Evolutionary conservation across 176 grass and related monocot genomes (phyloP).

Genomic region (Luzula sylvatica): DNA sequence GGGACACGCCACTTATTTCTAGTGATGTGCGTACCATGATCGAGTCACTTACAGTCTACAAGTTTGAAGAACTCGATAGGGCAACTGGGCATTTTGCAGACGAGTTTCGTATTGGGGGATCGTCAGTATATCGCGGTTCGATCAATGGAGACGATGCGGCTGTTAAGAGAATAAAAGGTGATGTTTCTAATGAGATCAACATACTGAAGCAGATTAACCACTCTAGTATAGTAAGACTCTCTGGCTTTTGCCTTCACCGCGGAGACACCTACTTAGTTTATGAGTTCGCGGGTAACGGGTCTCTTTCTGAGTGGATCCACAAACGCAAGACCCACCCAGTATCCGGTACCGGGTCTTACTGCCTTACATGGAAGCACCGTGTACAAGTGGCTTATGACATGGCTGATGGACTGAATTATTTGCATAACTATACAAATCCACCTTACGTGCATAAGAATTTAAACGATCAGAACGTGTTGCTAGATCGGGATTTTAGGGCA

Average conservation of each 20-base stretch:
- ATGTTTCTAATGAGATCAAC: slow-evolving; percentile 57
- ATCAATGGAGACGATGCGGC: slow-evolving; percentile 72
- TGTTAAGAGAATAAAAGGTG: slow-evolving; percentile 54
- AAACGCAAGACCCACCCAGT: not conserved
- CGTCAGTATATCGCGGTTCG: slow-evolving; percentile 48
- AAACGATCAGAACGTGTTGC: slow-evolving; percentile 58
- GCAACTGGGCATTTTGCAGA: slow-evolving; percentile 50
- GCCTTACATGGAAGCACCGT: slow-evolving; percentile 43
- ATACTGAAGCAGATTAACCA: slow-evolving; percentile 72
- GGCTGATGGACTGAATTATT: slow-evolving; percentile 62
- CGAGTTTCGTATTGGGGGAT: slow-evolving; percentile 28
- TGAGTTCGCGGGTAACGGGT: slow-evolving; percentile 57
- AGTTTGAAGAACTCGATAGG: slow-evolving; percentile 45
- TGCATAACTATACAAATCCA: slow-evolving; percentile 63
- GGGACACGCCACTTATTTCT: slow-evolving; percentile 9
- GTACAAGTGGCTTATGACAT: slow-evolving; percentile 54
- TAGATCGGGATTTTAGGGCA: slow-evolving; percentile 51
- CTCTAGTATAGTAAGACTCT: slow-evolving; percentile 49
- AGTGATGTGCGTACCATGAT: slow-evolving; percentile 34
- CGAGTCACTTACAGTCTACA: slow-evolving; percentile 55
- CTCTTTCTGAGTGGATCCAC: slow-evolving; percentile 66
- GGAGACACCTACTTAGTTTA: slow-evolving; percentile 66
- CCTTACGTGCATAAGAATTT: slow-evolving; percentile 78
- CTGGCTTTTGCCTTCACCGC: slow-evolving; percentile 59
- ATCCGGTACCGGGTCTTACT: not conserved